Base-by-base conservation (phyloP, 495 filamentous ascomycete genomes). In the Penicillium paxilli region DNA sequence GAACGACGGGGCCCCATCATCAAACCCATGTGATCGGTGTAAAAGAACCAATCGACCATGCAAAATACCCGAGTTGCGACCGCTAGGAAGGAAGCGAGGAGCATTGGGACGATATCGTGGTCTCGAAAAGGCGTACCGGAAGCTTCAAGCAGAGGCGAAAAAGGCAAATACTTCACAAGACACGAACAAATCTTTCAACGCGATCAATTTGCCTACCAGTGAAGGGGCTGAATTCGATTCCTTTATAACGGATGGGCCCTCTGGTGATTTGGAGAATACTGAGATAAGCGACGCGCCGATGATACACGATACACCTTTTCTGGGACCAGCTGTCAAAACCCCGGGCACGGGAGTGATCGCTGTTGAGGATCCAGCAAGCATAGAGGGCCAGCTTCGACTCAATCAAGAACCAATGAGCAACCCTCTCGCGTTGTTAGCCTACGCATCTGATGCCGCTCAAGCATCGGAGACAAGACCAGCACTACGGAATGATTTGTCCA, bases 71-170 rank as follows among this genome's bases (percentile, higher is more conserved):
- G 32, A 52, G 33, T 49, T 60, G 2, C 57, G 59, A 21, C 57
- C 53, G 1, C 47, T 68, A 23, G 65, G 65, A 2, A 51, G 65
- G 7, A 61, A 48, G 32, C 58, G 47, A 5, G 63, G 65, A 2
- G 59, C 63, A 1, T 30, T 56, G 21, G 65, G 62, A 50, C 57
- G 59, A 5, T 68, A 66, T 42, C 52, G 47, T 12, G 63, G 63
- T 8, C 44, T 68, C 25, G 62, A 68, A 37, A 68, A 68, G 37
- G 65, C 63, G 3, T 62, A 59, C 19, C 52, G 63, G 6, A 61
- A 62, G 19, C 30, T 66, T 24, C 59, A 64, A 24, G 53, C 53
- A 5, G 62, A 68, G 33, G 14, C 61, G 26, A 54, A 51, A 3
- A 68, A 66, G 14, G 48, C 33, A 0, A 55, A 44, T 16, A 24